Evolutionary conservation across 768 basidiomycete species (phyloP).

Genomic region (Tricholoma matsutake): DNA sequence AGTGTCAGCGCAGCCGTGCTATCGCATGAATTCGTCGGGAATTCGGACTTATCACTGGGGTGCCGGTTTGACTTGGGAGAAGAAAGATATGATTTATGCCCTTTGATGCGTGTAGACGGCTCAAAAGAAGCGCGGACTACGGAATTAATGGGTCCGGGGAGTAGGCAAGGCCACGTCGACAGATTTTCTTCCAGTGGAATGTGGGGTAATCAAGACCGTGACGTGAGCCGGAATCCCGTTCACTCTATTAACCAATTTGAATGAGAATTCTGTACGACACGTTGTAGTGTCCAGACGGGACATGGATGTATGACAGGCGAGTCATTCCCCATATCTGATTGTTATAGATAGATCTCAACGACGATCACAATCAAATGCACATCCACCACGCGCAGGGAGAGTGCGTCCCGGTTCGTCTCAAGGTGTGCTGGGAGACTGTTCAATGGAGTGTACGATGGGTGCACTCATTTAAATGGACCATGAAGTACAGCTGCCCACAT

Average conservation of each 20-base stretch:
- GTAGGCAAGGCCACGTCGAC: background rate
- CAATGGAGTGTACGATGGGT: too few relatives aligned
- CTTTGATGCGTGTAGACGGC: conserved; percentile 6
- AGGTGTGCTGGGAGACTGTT: too few relatives aligned
- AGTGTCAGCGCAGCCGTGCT: conserved; percentile 4
- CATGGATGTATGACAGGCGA: conserved; percentile 30
- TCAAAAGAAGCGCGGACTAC: background rate
- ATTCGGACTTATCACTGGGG: conserved; percentile 5
- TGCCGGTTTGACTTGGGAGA: conserved; percentile 6
- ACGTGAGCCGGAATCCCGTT: background rate
- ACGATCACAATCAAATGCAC: background rate
- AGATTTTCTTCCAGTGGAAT: conserved; percentile 6
- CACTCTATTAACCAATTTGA: background rate
- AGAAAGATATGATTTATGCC: conserved; percentile 8
- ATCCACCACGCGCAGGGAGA: conserved; percentile 11
- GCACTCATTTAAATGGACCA: too few relatives aligned
- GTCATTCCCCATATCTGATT: conserved; percentile 6
- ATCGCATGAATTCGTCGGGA: conserved; percentile 3
- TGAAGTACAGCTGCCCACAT: too few relatives aligned
- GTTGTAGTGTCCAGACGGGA: conserved; percentile 21
- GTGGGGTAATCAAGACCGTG: background rate
- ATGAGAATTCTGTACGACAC: background rate
- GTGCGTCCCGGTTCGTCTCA: background rate
- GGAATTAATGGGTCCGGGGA: background rate
- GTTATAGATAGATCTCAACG: background rate